These are phyloP conservation scores for Phyllosticta paracitricarpa DNA, from an alignment of 2,329 filamentous ascomycete genomes.

Conservation along the genomic window DNA sequence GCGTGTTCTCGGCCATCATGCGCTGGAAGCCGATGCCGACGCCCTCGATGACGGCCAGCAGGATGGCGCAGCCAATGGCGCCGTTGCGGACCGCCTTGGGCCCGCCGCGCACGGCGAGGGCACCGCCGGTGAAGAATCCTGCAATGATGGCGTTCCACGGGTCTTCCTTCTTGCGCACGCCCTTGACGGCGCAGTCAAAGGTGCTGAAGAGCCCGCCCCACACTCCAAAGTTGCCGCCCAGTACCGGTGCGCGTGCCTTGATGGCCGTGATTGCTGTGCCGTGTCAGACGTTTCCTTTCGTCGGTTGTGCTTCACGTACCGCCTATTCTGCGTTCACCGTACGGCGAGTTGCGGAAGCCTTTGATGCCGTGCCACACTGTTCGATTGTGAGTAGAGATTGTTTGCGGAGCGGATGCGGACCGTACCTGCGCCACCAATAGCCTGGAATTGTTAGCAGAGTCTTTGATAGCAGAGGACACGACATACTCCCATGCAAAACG, in stretches of 20 bases:
- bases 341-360: conserved; percentile 55
- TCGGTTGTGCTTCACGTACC: conserved; percentile 27
- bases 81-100: conserved; percentile 88
- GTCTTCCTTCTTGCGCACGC: conserved; percentile 85
- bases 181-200: conserved; percentile 95
- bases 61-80: conserved; percentile 88
- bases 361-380: conserved; percentile 97
- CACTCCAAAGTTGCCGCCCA: conserved; percentile 95
- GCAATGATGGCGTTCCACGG: conserved; percentile 97
- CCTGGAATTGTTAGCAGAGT: conserved; percentile 15
- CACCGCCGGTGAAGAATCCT: conserved; percentile 91
- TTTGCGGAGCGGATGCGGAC: conserved; percentile 6
- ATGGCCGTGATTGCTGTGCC: conserved; percentile 70
- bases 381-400: conserved; percentile 54
- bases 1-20: conserved; percentile 84
- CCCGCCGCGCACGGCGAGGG: conserved; percentile 83
- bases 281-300: not conserved
- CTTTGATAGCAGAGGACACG: not conserved
- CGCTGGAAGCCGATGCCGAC: conserved; percentile 93
- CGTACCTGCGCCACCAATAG: conserved; percentile 32
- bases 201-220: conserved; percentile 96
- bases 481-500: conserved; percentile 90
- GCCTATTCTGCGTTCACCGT: conserved; percentile 91
- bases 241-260: conserved; percentile 90
- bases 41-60: conserved; percentile 92